Base-by-base conservation (phyloP, 2,329 filamentous ascomycete species). In the Talaromyces albobiverticillius region DNA sequence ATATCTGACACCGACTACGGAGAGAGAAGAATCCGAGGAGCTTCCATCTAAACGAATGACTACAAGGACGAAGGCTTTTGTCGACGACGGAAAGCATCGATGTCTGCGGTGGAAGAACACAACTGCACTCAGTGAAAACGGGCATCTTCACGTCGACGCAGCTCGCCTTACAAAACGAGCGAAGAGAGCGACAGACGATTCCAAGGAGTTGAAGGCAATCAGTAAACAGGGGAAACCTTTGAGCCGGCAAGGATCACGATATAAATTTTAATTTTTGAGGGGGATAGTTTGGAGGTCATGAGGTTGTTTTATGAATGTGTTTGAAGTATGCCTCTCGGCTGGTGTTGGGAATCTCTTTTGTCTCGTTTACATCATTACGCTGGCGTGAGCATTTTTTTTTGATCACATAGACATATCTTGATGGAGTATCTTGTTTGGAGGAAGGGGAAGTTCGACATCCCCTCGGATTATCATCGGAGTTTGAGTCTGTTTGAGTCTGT, bases 81-180 rank as follows among this genome's bases (percentile, higher is more conserved):
- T 79, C 42, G 80, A 82, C 51, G 72, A 79, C 47, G 76, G 81
- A 13, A 76, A 76, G 29, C 79, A 84, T 63, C 77, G 82, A 49
- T 89, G 86, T 64, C 71, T 88, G 43, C 75, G 75, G 31, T 90
- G 87, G 87, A 79, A 75, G 55, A 90, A 89, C 63, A 78, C 74
- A 14, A 82, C 80, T 51, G 85, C 84, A 32, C 60, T 84, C 7
- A 72, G 77, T 2, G 78, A 85, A 48, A 66, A 80, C 43, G 83
- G 84, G 2, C 80, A 86, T 67, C 74, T 80, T 36, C 84, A 87
- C 64, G 76, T 78, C 16, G 83, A 87, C 56, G 78, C 81, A 53
- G 77, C 78, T 26, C 77, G 79, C 40, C 73, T 74, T 52, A 72
- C 76, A 59, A 77, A 76, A 56, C 77, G 79, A 55, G 70, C 72